These are phyloP conservation scores for Suhomyces taliae DNA, from an alignment of 1,139 yeast genomes.

Conservation along the genomic window DNA sequence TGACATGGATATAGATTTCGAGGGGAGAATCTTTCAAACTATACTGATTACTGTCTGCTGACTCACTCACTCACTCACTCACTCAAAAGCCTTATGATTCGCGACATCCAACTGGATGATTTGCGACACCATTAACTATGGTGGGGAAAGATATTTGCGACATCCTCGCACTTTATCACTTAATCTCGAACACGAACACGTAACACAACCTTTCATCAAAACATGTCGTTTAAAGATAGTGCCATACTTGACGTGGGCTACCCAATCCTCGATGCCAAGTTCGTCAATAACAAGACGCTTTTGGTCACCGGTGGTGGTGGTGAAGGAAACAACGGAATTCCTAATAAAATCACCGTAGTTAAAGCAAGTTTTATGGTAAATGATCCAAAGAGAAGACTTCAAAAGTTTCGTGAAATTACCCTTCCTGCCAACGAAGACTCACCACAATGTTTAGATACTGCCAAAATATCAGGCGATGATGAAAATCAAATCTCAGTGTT, in stretches of 20 bases:
- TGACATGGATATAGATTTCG: conserved; percentile 1
- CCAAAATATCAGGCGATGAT: conserved; percentile 25
- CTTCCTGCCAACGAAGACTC: conserved; percentile 68
- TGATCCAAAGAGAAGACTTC: conserved; percentile 52
- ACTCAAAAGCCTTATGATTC: too few relatives aligned
- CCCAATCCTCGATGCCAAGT: conserved; percentile 80
- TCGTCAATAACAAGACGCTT: conserved; percentile 59
- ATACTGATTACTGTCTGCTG: background rate
- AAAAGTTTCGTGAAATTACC: conserved; percentile 61
- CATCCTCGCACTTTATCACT: background rate
- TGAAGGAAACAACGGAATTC: conserved; percentile 83
- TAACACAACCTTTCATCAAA: conserved; percentile 3
- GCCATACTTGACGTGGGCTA: conserved; percentile 61
- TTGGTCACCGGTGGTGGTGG: conserved; percentile 95
- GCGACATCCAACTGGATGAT: background rate
- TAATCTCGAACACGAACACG: conserved; percentile 3
- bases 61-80: background rate
- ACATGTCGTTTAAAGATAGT: conserved; percentile 37
- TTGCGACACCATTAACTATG: background rate
- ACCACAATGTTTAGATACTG: conserved; percentile 68
- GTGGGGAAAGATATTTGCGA: background rate
- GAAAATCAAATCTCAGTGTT: conserved; percentile 51
- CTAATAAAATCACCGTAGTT: conserved; percentile 78
- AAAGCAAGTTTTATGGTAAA: conserved; percentile 55
- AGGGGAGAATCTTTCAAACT: background rate